Evolutionary conservation across 352 stramenopile genomes (phyloP), one percentile per base, ranked within the genome.

Genomic region (Pythium rhizo-oryzae): DNA sequence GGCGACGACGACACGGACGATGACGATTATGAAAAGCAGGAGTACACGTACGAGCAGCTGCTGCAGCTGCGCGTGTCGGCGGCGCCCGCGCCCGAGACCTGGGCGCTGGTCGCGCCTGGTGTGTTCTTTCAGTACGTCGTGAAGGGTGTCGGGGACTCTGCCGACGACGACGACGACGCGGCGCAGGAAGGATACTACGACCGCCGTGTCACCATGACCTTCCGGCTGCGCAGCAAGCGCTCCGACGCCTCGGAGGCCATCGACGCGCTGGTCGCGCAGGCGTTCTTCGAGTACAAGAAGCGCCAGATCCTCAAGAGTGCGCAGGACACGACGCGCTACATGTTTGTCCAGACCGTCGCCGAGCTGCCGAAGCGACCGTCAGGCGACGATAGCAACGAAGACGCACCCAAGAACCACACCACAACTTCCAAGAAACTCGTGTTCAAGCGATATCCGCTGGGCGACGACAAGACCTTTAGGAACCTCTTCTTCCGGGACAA

Each of bases 401-500:
- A 62, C 24, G 37, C 21, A 8, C 46, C 56, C 18, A 71, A 70
- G 75, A 84, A 12, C 37, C 11, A 3, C 1, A 18, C 15, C 11
- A 18, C 37, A 23, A 72, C 56, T 15, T 47, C 18, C 18, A 56
- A 56, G 6, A 69, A 69, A 41, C 39, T 72, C 16, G 44, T 62
- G 23, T 76, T 89, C 73, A 88, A 94, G 63, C 78, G 91, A 21
- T 97, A 97, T 70, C 82, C 76, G 28, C 66, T 97, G 25, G 81
- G 78, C 41, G 84, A 96, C 23, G 77, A 92, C 41, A 97, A 97
- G 76, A 94, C 84, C 11, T 97, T 97, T 65, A 76, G 89, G 9
- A 92, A 81, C 54, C 75, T 97, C 18, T 97, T 97, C 71, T 97
- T 97, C 57, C 50, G 78, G 18, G 82, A 96, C 43, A 97, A 97